Conservation (phyloP, 371 early-diverging fungal species). For the Rhizopus sp. region DNA sequence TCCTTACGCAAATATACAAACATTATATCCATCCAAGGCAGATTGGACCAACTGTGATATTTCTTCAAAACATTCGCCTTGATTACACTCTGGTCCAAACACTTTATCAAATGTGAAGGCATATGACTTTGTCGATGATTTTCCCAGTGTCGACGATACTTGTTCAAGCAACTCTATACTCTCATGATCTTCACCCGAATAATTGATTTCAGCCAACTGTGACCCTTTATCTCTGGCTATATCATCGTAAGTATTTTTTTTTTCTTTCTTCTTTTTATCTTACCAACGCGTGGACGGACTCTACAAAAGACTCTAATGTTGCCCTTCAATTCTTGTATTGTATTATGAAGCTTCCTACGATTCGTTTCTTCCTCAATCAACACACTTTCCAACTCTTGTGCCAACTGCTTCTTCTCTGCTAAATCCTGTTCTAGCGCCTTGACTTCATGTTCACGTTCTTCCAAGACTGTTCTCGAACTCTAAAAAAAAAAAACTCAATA, state of each 20-base stretch:
- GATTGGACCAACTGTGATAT: slow-evolving; percentile 95
- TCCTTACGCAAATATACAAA: slow-evolving; percentile 93
- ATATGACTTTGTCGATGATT: slow-evolving; percentile 50
- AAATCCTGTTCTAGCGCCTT: neutral
- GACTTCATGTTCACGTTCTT: slow-evolving; percentile 6
- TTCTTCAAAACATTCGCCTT: slow-evolving; percentile 92
- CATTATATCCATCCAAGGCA: slow-evolving; percentile 96
- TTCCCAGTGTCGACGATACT: slow-evolving; percentile 41
- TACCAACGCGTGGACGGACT: slow-evolving; percentile 77
- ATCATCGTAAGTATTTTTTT: neutral
- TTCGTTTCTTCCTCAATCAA: slow-evolving; percentile 76
- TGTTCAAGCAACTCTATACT: slow-evolving; percentile 54
- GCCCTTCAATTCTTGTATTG: slow-evolving; percentile 95
- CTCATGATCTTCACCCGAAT: slow-evolving; percentile 54
- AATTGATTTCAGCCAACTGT: slow-evolving; percentile 33
- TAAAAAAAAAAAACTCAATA: neutral
- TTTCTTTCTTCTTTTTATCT: neutral
- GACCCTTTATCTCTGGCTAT: neutral
- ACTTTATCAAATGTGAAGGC: slow-evolving; percentile 87
- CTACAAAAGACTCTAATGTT: slow-evolving; percentile 98
- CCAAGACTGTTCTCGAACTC: slow-evolving; percentile 4
- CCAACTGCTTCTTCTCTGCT: slow-evolving; percentile 23
- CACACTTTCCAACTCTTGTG: slow-evolving; percentile 61
- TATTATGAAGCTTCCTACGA: slow-evolving; percentile 87
- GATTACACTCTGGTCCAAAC: slow-evolving; percentile 72